Percentiles rank a stretch among this genome's conserved stretches.
phyloP scores from a whole-genome alignment of 164 flowering plant species.

The Magnolia kwangsiensis region DNA sequence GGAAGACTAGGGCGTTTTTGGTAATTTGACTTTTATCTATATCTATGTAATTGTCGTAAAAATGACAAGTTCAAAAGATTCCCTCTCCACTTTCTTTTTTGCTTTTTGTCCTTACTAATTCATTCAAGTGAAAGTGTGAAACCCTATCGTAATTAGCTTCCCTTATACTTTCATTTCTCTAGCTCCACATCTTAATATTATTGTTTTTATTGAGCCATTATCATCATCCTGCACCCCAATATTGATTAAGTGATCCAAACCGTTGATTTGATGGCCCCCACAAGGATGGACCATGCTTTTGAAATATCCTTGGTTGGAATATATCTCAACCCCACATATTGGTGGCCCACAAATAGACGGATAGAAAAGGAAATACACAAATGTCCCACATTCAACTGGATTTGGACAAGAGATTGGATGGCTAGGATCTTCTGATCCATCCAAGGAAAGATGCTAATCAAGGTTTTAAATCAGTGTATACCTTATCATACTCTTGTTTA shows the following conservation, averaged over 20 bases:
- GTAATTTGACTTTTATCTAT: neutral
- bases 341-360: too few relatives aligned
- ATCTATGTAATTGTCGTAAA: neutral
- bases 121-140: neutral
- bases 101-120: constrained; percentile 17
- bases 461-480: too few relatives aligned
- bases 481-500: too few relatives aligned
- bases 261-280: neutral
- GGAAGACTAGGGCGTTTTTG: neutral
- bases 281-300: too few relatives aligned
- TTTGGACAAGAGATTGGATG: too few relatives aligned
- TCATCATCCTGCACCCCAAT: neutral
- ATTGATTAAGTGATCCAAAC: neutral
- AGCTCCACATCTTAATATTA: neutral
- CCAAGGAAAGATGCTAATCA: too few relatives aligned
- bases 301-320: too few relatives aligned
- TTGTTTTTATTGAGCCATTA: neutral
- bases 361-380: too few relatives aligned
- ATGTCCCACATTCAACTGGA: too few relatives aligned
- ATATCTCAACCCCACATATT: too few relatives aligned
- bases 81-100: constrained; percentile 1
- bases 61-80: constrained; percentile 9
- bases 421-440: too few relatives aligned
- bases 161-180: neutral
- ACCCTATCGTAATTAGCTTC: neutral